Base-by-base conservation (phyloP, 78 protist genomes). In the Emiliania huxleyi region DNA sequence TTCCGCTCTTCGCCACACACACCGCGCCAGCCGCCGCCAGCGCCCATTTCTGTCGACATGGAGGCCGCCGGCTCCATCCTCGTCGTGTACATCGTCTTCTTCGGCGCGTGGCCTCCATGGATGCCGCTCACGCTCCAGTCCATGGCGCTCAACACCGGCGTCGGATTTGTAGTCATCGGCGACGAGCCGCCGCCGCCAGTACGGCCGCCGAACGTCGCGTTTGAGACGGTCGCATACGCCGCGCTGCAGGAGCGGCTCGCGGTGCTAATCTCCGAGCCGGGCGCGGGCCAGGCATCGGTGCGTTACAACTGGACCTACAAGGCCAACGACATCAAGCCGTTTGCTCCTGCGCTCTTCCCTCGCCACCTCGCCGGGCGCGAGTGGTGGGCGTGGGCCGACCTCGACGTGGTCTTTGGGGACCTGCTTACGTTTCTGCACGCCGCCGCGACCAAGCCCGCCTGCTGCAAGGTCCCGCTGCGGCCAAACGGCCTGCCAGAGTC, bases 261-360 rank as follows among this genome's bases (percentile, higher is more conserved):
- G 2, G 81, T 33, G 35, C 81, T 71, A 2, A 29, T 35, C 15
- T 19, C 62, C 62, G 62, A 52, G 62, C 62, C 62, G 8, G 62
- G 29, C 62, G 62, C 29, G 62, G 29, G 62, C 29, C 62, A 8
- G 62, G 62, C 62, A 8, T 8, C 35, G 35, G 44, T 77, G 33
- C 85, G 23, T 1, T 77, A 77, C 85, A 5, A 4, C 42, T 3
- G 6, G 29, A 26, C 35, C 42, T 71, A 71, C 81, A 77, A 77
- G 85, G 85, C 48, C 48, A 77, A 77, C 85, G 85, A 77, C 85
- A 77, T 77, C 85, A 77, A 77, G 85, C 85, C 85, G 15, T 33
- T 77, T 48, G 85, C 46, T 29, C 37, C 85, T 18, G 85, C 15
- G 46, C 85, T 77, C 48, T 77, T 22, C 85, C 85, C 85, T 21